Percentiles rank a stretch among this genome's conserved stretches.
These are phyloP conservation scores for Rosa multiflora DNA, from an alignment of 306 rosid genomes.

Conservation along the genomic window DNA sequence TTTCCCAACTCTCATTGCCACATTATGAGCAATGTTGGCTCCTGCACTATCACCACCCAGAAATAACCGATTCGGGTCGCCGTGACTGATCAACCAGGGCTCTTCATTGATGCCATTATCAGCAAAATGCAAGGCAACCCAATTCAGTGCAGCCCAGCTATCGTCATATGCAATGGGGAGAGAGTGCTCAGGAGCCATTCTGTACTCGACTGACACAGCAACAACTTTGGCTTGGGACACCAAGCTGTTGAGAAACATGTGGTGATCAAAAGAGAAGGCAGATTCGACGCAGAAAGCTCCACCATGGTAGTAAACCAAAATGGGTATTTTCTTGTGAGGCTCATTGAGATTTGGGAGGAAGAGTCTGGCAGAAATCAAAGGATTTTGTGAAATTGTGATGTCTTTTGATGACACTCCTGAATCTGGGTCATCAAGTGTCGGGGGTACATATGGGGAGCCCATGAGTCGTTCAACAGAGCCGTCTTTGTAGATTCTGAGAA, in stretches of 20 bases:
- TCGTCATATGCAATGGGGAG: constrained; percentile 49
- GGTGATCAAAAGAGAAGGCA: constrained; percentile 40
- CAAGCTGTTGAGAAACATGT: constrained; percentile 38
- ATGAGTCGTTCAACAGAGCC: constrained; percentile 44
- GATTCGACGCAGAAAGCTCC: constrained; percentile 44
- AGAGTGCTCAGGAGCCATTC: constrained; percentile 40
- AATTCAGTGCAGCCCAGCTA: constrained; percentile 39
- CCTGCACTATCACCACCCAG: constrained; percentile 54
- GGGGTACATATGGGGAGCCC: constrained; percentile 34
- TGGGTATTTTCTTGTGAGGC: constrained; percentile 19
- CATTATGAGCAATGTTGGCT: constrained; percentile 39
- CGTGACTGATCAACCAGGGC: constrained; percentile 40
- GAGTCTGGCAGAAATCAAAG: constrained; percentile 25
- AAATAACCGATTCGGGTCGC: constrained; percentile 26
- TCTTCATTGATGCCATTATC: constrained; percentile 23
- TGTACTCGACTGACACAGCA: constrained; percentile 55
- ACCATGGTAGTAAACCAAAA: constrained; percentile 51
- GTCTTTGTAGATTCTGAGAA: constrained; percentile 42
- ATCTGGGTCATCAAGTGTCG: constrained; percentile 35
- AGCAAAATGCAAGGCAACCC: constrained; percentile 34
- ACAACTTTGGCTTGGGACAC: constrained; percentile 40
- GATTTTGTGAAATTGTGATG: constrained; percentile 24
- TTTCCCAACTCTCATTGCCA: constrained; percentile 38
- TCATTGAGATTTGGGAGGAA: constrained; percentile 34
- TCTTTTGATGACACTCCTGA: constrained; percentile 46